These are phyloP conservation scores for Amyloporia xantha DNA, from an alignment of 768 basidiomycete genomes.

Conservation along the genomic window DNA sequence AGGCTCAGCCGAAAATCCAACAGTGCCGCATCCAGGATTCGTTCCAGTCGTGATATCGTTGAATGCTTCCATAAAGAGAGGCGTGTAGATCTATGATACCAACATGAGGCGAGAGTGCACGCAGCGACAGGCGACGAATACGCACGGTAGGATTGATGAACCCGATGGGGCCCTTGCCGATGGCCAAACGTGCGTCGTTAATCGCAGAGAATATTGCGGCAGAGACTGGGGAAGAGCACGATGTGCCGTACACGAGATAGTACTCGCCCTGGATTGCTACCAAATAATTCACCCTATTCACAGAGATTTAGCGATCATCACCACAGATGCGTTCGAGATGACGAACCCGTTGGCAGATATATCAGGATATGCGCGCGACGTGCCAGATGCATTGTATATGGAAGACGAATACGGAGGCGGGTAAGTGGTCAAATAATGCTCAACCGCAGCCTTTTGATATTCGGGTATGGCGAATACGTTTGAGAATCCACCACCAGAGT, in stretches of 20 bases:
- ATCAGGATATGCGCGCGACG: slow-evolving; percentile 23
- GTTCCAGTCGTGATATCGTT: slow-evolving; percentile 30
- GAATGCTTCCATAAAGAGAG: slow-evolving; percentile 15
- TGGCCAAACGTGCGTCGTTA: slow-evolving; percentile 26
- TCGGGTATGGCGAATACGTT: slow-evolving; percentile 33
- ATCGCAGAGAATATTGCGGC: slow-evolving; percentile 25
- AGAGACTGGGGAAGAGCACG: slow-evolving; percentile 24
- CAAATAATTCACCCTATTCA: slow-evolving; percentile 26
- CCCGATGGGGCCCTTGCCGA: slow-evolving; percentile 24
- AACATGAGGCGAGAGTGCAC: too few relatives aligned
- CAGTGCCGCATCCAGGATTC: slow-evolving; percentile 32
- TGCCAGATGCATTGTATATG: slow-evolving; percentile 28
- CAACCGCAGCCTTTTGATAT: slow-evolving; percentile 28
- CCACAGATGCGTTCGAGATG: background rate
- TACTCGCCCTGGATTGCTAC: slow-evolving; percentile 20
- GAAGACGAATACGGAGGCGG: slow-evolving; percentile 26
- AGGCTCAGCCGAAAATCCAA: slow-evolving; percentile 23
- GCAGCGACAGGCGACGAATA: slow-evolving; percentile 13
- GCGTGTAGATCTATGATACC: slow-evolving; percentile 15
- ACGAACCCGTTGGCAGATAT: slow-evolving; percentile 26
- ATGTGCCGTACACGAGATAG: slow-evolving; percentile 21
- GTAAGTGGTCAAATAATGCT: slow-evolving; percentile 22
- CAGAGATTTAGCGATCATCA: background rate
- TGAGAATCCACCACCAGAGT: slow-evolving; percentile 36
- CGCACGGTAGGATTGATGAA: slow-evolving; percentile 30